Percentiles rank a stretch among this genome's conserved stretches.
Evolutionary conservation across 768 basidiomycete genomes (phyloP).

Genomic region (Mycena crocata): DNA sequence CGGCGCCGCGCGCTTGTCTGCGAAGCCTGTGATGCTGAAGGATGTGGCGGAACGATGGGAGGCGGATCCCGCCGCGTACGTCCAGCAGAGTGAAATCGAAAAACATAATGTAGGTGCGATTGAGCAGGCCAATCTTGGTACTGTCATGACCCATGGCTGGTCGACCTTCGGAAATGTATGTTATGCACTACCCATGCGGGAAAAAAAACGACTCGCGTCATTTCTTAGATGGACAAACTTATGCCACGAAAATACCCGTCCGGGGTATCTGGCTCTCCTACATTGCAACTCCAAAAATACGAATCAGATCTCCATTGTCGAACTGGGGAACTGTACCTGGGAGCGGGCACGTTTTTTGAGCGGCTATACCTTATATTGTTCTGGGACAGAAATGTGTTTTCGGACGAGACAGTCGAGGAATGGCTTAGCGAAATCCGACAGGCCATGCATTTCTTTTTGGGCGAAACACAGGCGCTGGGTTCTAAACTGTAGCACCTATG

Average conservation of each 20-base stretch:
- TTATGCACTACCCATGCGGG: slow-evolving; percentile 13
- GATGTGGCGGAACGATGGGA: slow-evolving; percentile 31
- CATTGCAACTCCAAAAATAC: slow-evolving; percentile 36
- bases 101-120: slow-evolving; percentile 35
- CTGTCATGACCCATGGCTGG: slow-evolving; percentile 46
- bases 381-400: slow-evolving; percentile 62
- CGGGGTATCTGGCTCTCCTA: not conserved
- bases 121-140: slow-evolving; percentile 41
- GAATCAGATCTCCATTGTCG: slow-evolving; percentile 51
- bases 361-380: slow-evolving; percentile 47
- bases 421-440: slow-evolving; percentile 59
- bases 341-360: slow-evolving; percentile 48
- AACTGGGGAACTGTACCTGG: slow-evolving; percentile 61
- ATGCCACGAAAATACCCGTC: slow-evolving; percentile 52
- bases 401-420: slow-evolving; percentile 52
- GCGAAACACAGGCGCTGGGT: not conserved
- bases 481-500: slow-evolving; percentile 7
- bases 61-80: slow-evolving; percentile 32
- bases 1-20: slow-evolving; percentile 37
- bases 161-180: slow-evolving; percentile 58
- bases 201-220: slow-evolving; percentile 2
- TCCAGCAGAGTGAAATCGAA: slow-evolving; percentile 21
- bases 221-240: slow-evolving; percentile 46
- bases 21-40: slow-evolving; percentile 41
- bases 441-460: slow-evolving; percentile 43